Evolutionary conservation across 2,329 filamentous ascomycete species (phyloP).

Genomic region (Colletotrichum coccodes): DNA sequence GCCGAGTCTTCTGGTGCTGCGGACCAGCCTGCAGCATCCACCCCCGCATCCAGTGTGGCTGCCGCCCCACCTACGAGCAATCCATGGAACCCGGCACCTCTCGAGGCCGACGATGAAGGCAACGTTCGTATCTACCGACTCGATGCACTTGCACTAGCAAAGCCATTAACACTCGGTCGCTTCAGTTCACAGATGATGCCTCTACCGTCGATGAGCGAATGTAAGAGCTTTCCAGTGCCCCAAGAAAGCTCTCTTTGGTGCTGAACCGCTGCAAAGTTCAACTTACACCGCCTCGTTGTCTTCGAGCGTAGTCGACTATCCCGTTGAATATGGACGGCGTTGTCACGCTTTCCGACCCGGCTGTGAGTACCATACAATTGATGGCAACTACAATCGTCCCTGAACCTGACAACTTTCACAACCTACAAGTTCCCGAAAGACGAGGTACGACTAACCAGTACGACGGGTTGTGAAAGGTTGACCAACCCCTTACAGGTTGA

Average conservation of each 20-base stretch:
- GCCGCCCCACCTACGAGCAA: too few relatives aligned
- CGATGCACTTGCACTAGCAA: background rate
- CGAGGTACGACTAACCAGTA: constrained; percentile 32
- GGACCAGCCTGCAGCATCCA: too few relatives aligned
- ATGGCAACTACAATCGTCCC: background rate
- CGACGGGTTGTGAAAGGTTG: background rate
- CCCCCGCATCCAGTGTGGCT: too few relatives aligned
- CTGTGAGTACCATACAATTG: background rate
- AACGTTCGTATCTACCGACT: background rate
- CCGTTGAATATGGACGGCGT: constrained; percentile 15
- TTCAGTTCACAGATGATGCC: background rate
- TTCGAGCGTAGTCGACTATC: constrained; percentile 8
- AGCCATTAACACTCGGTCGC: background rate
- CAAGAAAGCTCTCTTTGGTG: background rate
- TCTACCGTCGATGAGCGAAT: background rate
- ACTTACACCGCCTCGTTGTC: background rate
- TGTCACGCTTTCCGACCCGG: constrained; percentile 20
- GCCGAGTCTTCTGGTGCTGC: too few relatives aligned
- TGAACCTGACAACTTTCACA: background rate
- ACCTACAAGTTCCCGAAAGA: constrained; percentile 48
- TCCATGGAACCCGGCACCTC: background rate
- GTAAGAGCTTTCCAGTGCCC: background rate
- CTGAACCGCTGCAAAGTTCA: background rate
- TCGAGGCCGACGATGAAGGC: background rate
- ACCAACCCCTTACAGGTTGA: background rate